A percentile compares a stretch with the other conserved stretches of the same genome.
These are phyloP conservation scores for Ophiosphaerella korrae DNA, from an alignment of 2,329 filamentous ascomycete species.

Conservation along the genomic window DNA sequence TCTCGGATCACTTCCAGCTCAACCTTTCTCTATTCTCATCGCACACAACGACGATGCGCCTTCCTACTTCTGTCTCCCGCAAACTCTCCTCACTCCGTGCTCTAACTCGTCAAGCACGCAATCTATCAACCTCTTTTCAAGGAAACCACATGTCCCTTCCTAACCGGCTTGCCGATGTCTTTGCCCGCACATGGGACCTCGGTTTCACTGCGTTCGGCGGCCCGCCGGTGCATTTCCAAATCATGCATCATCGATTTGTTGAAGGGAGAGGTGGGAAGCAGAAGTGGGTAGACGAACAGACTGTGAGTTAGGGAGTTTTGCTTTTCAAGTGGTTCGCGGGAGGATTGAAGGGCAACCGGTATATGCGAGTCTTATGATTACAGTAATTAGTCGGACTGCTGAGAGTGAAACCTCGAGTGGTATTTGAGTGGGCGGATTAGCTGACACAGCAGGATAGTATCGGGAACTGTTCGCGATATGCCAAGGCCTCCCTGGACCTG, in stretches of 20 bases:
- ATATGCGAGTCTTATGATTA: too few relatives aligned
- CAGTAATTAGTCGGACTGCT: too few relatives aligned
- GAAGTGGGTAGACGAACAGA: conserved; percentile 71
- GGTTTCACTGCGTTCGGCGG: conserved; percentile 71
- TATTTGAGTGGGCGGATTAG: too few relatives aligned
- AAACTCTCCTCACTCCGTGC: too few relatives aligned
- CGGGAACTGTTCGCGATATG: conserved; percentile 73
- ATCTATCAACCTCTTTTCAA: too few relatives aligned
- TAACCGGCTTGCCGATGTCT: conserved; percentile 30
- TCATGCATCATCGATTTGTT: conserved; percentile 67
- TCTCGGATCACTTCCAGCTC: too few relatives aligned
- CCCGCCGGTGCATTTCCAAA: conserved; percentile 72
- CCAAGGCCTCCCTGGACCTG: conserved; percentile 71
- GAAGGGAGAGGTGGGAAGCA: conserved; percentile 54
- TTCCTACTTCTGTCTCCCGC: too few relatives aligned
- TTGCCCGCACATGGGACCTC: conserved; percentile 58
- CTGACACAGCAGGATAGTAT: conserved; percentile 55
- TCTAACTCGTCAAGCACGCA: too few relatives aligned
- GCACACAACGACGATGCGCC: too few relatives aligned
- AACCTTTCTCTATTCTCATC: too few relatives aligned
- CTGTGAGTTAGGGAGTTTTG: conserved; percentile 50
- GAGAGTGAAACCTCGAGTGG: too few relatives aligned
- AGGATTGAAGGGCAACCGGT: neutral
- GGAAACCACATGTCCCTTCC: too few relatives aligned
- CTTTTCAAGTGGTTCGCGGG: neutral